phyloP scores from a whole-genome alignment of 1,139 yeast genomes.

The Blastobotrys niveus region DNA sequence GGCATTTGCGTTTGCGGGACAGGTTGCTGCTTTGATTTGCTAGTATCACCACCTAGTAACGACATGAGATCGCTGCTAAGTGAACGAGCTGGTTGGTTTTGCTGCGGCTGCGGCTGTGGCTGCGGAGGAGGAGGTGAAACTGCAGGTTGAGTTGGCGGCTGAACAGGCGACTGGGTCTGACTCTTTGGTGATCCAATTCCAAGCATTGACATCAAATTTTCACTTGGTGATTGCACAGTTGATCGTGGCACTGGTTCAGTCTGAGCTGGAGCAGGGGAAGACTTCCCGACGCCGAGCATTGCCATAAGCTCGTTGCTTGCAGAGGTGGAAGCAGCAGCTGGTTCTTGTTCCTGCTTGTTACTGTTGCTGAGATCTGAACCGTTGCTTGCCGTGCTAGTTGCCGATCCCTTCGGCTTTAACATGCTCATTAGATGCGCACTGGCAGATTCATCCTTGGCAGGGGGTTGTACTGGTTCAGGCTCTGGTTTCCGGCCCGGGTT shows the following conservation, averaged over 20 bases:
- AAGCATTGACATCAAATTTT: background rate
- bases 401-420: no score
- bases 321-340: background rate
- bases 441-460: background rate
- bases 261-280: background rate
- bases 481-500: background rate
- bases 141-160: background rate
- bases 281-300: no score
- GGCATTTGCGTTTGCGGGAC: background rate
- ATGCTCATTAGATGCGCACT: constrained; percentile 8
- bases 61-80: no score
- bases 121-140: background rate
- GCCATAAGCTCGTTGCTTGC: constrained; percentile 5
- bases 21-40: no score
- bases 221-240: background rate
- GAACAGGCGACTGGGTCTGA: background rate
- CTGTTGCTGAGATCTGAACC: no score
- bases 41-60: no score
- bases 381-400: no score
- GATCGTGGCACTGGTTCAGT: background rate
- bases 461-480: background rate
- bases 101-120: background rate
- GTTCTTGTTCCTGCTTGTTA: no score
- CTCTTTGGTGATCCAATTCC: background rate
- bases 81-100: no score